Evolutionary conservation across 179 eudicot genomes (phyloP), one percentile per base, ranked within the genome.

Genomic region (Spinacia oleracea): DNA sequence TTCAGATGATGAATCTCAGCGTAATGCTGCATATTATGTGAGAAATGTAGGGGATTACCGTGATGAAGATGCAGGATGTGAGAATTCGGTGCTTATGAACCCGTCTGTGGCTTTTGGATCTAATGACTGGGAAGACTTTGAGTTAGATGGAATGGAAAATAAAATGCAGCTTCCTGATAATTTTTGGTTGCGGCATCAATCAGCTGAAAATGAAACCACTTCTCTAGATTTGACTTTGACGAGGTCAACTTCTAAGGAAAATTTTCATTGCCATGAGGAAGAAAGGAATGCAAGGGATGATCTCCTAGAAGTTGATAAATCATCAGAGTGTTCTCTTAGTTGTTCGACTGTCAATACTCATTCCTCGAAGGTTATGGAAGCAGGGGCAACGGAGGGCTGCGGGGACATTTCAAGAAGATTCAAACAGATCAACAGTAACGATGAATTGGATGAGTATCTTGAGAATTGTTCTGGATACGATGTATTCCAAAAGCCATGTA

Each of bases 91-190:
- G 81, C 85, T 87, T 64, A 88, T 96, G 97, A 87, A 78, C 76
- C 66, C 92, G 21, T 87, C 96, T 60, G 79, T 83, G 67, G 98
- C 98, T 35, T 96, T 90, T 88, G 99, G 99, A 72, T 83, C 90
- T 59, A 92, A 89, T 77, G 99, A 96, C 65, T 93, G 89, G 98
- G 90, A 90, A 76, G 97, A 96, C 83, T 96, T 85, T 84, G 87
- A 85, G 86, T 86, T 84, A 51, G 90, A 87, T 78, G 84, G 84
- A 58, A 65, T 71, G 23, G 89, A 81, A 51, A 81, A 80, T 72
- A 72, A 55, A 70, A 69, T 80, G 21, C 77, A 84, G 34, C 73
- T 79, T 71, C 75, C 75, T 56, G 79, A 81, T 77, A 82, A 78
- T 40, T 74, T 84, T 77, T 87, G 77, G 89, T 83, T 77, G 63